These are phyloP conservation scores for Fraxinus latifolia DNA, from an alignment of 305 asterid species.

Conservation along the genomic window DNA sequence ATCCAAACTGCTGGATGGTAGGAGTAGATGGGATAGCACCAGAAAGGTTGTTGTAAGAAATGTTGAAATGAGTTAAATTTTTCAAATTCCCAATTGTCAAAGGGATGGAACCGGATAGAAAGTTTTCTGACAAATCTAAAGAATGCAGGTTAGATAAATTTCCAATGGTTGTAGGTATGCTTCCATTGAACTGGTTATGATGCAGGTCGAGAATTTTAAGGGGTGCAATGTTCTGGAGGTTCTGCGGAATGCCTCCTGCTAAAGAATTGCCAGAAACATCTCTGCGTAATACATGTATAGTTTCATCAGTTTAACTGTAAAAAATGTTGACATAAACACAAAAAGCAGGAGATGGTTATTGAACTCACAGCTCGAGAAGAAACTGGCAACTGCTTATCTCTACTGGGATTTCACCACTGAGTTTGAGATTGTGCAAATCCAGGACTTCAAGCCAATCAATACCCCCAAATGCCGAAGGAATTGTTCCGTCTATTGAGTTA, in stretches of 20 bases:
- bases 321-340: neutral
- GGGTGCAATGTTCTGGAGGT: constrained; percentile 59
- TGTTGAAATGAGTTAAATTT: constrained; percentile 58
- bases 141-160: constrained; percentile 56
- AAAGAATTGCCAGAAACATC: constrained; percentile 65
- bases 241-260: constrained; percentile 53
- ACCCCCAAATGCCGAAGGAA: neutral
- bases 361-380: constrained; percentile 84
- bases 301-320: constrained; percentile 9
- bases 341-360: neutral
- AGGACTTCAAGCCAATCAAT: constrained; percentile 85
- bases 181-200: constrained; percentile 56
- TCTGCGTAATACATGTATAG: constrained; percentile 41
- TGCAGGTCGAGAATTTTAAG: constrained; percentile 71
- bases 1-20: constrained; percentile 55
- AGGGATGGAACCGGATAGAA: constrained; percentile 59
- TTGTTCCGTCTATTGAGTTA: neutral
- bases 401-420: constrained; percentile 63
- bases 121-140: constrained; percentile 67
- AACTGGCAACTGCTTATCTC: constrained; percentile 68
- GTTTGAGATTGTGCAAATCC: constrained; percentile 61
- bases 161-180: constrained; percentile 62
- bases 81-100: constrained; percentile 44
- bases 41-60: constrained; percentile 73
- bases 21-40: constrained; percentile 65